phyloP scores from a whole-genome alignment of 352 stramenopile species.

The Globisporangium ultimum region DNA sequence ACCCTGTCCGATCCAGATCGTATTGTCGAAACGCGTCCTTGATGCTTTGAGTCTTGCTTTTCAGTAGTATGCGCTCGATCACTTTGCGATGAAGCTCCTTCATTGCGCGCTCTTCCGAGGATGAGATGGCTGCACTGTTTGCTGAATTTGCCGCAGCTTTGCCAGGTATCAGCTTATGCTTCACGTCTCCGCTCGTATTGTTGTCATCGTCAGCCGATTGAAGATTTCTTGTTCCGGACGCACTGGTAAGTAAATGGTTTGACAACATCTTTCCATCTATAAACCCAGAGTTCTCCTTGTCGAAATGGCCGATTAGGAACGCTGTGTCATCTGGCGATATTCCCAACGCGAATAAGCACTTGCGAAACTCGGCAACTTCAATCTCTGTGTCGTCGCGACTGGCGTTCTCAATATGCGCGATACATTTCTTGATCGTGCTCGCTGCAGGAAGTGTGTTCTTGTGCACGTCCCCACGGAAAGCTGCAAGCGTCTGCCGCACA shows the following conservation, averaged over 20 bases:
- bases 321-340: slow-evolving; percentile 23
- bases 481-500: slow-evolving; percentile 24
- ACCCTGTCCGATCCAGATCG: slow-evolving; percentile 40
- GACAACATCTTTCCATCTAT: slow-evolving; percentile 20
- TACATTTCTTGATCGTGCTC: slow-evolving; percentile 25
- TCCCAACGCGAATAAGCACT: slow-evolving; percentile 36
- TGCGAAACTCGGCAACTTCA: slow-evolving; percentile 24
- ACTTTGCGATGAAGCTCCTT: slow-evolving; percentile 54
- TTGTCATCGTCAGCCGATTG: slow-evolving; percentile 4
- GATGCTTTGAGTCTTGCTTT: slow-evolving; percentile 47
- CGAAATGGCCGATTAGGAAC: slow-evolving; percentile 26
- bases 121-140: not conserved
- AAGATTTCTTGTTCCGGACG: not conserved
- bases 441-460: slow-evolving; percentile 18
- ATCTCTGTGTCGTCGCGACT: slow-evolving; percentile 13
- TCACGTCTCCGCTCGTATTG: not conserved
- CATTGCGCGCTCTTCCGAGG: slow-evolving; percentile 12
- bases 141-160: not conserved
- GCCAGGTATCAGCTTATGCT: not conserved
- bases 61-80: slow-evolving; percentile 52
- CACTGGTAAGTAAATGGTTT: slow-evolving; percentile 18
- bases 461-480: slow-evolving; percentile 15
- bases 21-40: slow-evolving; percentile 72
- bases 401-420: slow-evolving; percentile 16
- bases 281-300: slow-evolving; percentile 13